Base-by-base conservation (phyloP, 371 early-diverging fungal species). In the Umbelopsis sp. region DNA sequence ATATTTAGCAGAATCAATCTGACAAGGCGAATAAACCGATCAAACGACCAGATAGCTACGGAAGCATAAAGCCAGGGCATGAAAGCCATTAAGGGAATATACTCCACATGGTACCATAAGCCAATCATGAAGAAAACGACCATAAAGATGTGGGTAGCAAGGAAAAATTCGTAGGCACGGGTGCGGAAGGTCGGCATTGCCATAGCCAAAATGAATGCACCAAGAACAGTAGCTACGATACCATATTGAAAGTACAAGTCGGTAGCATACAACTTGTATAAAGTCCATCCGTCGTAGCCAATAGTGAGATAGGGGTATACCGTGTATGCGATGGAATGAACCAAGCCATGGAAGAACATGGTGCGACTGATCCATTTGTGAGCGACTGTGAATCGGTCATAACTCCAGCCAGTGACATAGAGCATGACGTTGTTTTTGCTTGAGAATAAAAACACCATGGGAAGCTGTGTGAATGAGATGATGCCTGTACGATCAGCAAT, bases 341-440 rank as follows among this genome's bases (percentile, higher is more conserved):
- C 57, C n/a, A 35, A 8, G 35, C 32, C 57, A 35, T 57, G 57
- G 32, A 57, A 57, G 35, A 57, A 57, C 57, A 57, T 57, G 29
- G 57, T 57, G 5, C 57, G 57, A 35, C 57, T 57, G 18, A 57
- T 35, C 57, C 57, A 57, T n/a, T 57, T 57, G 29, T 57, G 57
- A 6, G 57, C 57, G 2, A 57, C 32, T 8, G 29, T 57, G 12
- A 57, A 57, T 35, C 57, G 11, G n/a, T 57, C 57, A 12, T 57
- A 57, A 35, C 57, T 57, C 57, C 57, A 57, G 12, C 57, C 57
- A 16, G 57, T 57, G n/a, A 57, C 10, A 57, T 35, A 57, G 4
- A 57, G 29, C 3, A 57, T 14, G 9, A 57, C 22, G 35, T 57
- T 57, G 14, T 57, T 57, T 57, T 32, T 29, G n/a, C 57, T 29